Percentiles rank a stretch among this genome's conserved stretches.
phyloP scores from a whole-genome alignment of 257 asterid species.

The Gynochthodes officinalis region DNA sequence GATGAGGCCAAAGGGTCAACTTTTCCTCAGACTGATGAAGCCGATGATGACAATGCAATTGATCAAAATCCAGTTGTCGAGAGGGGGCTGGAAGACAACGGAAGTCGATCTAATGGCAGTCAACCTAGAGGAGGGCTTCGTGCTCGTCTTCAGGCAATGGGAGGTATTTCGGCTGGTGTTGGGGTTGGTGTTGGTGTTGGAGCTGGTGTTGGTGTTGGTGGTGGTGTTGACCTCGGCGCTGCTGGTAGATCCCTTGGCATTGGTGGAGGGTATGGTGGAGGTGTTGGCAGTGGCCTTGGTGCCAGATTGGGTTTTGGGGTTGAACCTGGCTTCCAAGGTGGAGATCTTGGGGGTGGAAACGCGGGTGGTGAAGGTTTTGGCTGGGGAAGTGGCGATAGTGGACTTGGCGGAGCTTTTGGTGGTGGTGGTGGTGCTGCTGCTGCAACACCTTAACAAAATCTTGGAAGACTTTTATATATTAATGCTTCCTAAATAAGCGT shows the following conservation, averaged over 20 bases:
- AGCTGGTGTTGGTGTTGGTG: neutral
- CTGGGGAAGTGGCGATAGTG: neutral
- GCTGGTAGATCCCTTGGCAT: neutral
- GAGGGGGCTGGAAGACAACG: neutral
- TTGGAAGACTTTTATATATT: no score
- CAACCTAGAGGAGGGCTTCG: neutral
- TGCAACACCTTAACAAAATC: no score
- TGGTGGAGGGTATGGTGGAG: neutral
- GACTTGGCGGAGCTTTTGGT: no score
- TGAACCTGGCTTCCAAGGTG: neutral
- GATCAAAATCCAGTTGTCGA: neutral
- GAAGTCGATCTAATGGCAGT: neutral
- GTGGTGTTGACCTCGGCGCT: neutral
- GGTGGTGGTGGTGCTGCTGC: no score
- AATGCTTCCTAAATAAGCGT: no score
- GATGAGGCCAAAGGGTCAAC: neutral
- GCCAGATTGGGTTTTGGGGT: neutral
- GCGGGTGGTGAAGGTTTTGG: neutral
- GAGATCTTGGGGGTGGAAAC: neutral
- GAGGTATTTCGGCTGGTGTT: neutral
- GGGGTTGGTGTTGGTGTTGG: neutral
- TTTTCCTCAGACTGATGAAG: neutral
- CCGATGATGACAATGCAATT: neutral
- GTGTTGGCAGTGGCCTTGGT: neutral
- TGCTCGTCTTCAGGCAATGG: neutral